These are phyloP conservation scores for Solanum commersonii DNA, from an alignment of 257 asterid genomes.

Conservation along the genomic window DNA sequence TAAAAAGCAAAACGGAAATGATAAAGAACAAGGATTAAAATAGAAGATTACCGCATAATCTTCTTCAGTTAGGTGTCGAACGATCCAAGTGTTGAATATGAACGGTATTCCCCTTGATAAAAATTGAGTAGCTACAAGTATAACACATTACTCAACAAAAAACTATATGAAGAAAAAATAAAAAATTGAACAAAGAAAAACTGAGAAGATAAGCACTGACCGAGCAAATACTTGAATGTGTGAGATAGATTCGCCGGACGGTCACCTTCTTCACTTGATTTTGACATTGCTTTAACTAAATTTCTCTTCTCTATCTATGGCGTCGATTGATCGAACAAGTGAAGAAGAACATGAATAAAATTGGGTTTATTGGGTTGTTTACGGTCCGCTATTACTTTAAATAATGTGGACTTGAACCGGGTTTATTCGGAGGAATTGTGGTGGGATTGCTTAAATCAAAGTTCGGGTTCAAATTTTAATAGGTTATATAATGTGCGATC, in stretches of 20 bases:
- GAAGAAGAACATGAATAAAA: not conserved
- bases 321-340: not conserved
- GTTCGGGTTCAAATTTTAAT: too few relatives aligned
- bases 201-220: conserved; percentile 21
- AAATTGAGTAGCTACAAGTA: conserved; percentile 74
- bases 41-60: conserved; percentile 66
- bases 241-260: conserved; percentile 51
- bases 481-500: not conserved
- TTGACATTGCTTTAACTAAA: not conserved
- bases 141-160: not conserved
- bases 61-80: conserved; percentile 66
- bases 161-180: not conserved
- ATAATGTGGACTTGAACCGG: not conserved
- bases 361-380: not conserved
- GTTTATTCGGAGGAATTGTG: not conserved
- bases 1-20: not conserved
- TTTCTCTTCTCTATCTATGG: not conserved
- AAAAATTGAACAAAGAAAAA: not conserved
- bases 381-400: not conserved
- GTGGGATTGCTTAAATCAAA: not conserved
- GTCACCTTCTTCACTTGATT: conserved; percentile 11
- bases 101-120: conserved; percentile 91
- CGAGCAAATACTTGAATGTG: conserved; percentile 72
- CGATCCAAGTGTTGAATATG: conserved; percentile 88
- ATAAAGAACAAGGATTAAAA: not conserved